Evolutionary conservation across 768 basidiomycete genomes (phyloP).

Genomic region (Mrakia hoshinonis): DNA sequence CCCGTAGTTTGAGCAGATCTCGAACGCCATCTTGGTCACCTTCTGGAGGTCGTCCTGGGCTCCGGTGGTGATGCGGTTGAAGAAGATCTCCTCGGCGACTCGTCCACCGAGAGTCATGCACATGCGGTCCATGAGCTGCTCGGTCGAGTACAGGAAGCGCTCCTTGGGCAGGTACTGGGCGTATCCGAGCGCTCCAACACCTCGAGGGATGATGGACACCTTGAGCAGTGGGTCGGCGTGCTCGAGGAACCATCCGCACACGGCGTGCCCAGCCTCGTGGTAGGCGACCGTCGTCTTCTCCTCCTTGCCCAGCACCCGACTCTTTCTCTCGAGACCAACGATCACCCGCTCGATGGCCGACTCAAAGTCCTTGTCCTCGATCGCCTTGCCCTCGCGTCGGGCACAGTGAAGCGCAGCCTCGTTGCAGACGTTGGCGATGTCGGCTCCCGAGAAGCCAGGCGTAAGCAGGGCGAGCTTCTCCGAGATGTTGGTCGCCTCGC

Average conservation of each 20-base stretch:
- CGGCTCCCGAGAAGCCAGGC: constrained; percentile 96
- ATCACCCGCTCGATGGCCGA: constrained; percentile 97
- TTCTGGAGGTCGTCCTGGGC: constrained; percentile 98
- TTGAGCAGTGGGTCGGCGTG: constrained; percentile 94
- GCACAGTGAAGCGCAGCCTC: constrained; percentile 95
- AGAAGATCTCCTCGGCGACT: constrained; percentile 97
- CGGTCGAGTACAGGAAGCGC: constrained; percentile 87
- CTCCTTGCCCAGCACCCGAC: constrained; percentile 78
- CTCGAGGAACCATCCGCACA: constrained; percentile 97
- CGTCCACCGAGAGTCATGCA: constrained; percentile 98
- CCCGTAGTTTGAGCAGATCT: constrained; percentile 82
- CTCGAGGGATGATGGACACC: constrained; percentile 96
- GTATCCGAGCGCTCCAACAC: constrained; percentile 89
- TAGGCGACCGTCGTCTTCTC: constrained; percentile 99
- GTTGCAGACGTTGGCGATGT: constrained; percentile 98
- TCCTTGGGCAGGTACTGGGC: constrained; percentile 96
- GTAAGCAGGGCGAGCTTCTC: constrained; percentile 94
- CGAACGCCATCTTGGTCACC: constrained; percentile 95
- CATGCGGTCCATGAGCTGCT: constrained; percentile 89
- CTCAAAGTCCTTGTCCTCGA: constrained; percentile 82
- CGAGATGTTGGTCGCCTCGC: constrained; percentile 49
- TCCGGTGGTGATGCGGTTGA: constrained; percentile 86
- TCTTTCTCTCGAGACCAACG: constrained; percentile 92
- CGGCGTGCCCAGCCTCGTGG: constrained; percentile 97
- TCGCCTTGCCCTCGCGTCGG: constrained; percentile 65